These are phyloP conservation scores for Claviceps sp. DNA, from an alignment of 2,329 filamentous ascomycete species.

Conservation along the genomic window DNA sequence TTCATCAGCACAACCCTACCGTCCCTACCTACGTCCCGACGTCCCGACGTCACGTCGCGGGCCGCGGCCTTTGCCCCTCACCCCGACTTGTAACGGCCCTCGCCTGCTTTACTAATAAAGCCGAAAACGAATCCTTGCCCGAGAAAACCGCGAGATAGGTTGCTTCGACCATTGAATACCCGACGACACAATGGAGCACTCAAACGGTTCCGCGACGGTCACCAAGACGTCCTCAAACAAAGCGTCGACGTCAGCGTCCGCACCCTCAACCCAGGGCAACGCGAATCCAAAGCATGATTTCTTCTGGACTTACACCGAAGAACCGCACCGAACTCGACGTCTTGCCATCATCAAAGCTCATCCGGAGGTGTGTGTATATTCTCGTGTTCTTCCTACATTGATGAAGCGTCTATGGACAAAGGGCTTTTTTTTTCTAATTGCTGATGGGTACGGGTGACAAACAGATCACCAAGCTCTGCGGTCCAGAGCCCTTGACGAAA, in stretches of 20 bases:
- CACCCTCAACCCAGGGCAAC: slow-evolving; percentile 9
- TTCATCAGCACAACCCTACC: background rate
- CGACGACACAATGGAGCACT: slow-evolving; percentile 10
- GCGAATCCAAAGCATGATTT: slow-evolving; percentile 39
- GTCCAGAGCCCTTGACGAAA: slow-evolving; percentile 89
- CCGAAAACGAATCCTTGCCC: background rate
- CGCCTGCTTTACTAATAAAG: background rate
- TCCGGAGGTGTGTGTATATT: slow-evolving; percentile 53
- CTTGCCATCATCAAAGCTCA: slow-evolving; percentile 96
- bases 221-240: slow-evolving; percentile 18
- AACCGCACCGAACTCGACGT: slow-evolving; percentile 82
- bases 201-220: slow-evolving; percentile 21
- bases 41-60: background rate
- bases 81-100: background rate
- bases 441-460: background rate
- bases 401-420: background rate
- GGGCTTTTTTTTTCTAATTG: slow-evolving; percentile 11
- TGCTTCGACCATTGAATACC: background rate
- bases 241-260: slow-evolving; percentile 4
- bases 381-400: background rate
- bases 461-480: slow-evolving; percentile 91
- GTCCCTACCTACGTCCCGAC: too few relatives aligned
- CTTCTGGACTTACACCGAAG: slow-evolving; percentile 98
- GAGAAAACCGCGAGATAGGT: background rate
- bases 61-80: background rate